phyloP scores from a whole-genome alignment of 352 stramenopile genomes.

The Pythium brassicae region DNA sequence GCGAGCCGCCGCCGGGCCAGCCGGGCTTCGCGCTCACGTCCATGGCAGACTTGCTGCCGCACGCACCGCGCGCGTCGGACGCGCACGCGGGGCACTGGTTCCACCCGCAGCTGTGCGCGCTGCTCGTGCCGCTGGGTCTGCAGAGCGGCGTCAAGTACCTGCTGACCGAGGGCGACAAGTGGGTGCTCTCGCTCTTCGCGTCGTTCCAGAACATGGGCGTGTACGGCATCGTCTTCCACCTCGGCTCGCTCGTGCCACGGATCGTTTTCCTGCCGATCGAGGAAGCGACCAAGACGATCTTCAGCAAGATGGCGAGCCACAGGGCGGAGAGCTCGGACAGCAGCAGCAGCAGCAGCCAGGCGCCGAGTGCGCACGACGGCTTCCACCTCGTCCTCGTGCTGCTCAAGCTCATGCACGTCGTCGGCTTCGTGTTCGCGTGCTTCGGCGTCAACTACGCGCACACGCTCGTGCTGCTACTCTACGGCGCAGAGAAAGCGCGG shows the following conservation, averaged over 20 bases:
- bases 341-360: constrained; percentile 9
- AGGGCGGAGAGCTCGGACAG: constrained; percentile 8
- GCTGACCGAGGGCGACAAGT: constrained; percentile 96
- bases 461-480: constrained; percentile 76
- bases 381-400: constrained; percentile 59
- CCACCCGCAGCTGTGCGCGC: constrained; percentile 48
- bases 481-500: constrained; percentile 64
- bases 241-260: constrained; percentile 93
- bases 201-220: constrained; percentile 93
- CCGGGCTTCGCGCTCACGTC: constrained; percentile 37
- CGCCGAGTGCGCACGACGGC: constrained; percentile 24
- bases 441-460: constrained; percentile 82
- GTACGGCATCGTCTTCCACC: constrained; percentile 94
- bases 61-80: not conserved
- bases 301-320: constrained; percentile 85
- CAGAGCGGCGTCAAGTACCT: constrained; percentile 97
- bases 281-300: constrained; percentile 93
- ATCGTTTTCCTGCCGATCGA: constrained; percentile 96
- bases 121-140: constrained; percentile 76
- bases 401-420: constrained; percentile 81
- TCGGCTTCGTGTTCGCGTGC: constrained; percentile 81
- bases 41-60: constrained; percentile 53
- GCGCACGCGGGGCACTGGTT: constrained; percentile 21
- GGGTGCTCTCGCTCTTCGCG: constrained; percentile 89
- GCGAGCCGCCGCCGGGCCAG: not conserved